phyloP scores from a whole-genome alignment of 2,329 filamentous ascomycete genomes.

The Zasmidium citrigriseum region DNA sequence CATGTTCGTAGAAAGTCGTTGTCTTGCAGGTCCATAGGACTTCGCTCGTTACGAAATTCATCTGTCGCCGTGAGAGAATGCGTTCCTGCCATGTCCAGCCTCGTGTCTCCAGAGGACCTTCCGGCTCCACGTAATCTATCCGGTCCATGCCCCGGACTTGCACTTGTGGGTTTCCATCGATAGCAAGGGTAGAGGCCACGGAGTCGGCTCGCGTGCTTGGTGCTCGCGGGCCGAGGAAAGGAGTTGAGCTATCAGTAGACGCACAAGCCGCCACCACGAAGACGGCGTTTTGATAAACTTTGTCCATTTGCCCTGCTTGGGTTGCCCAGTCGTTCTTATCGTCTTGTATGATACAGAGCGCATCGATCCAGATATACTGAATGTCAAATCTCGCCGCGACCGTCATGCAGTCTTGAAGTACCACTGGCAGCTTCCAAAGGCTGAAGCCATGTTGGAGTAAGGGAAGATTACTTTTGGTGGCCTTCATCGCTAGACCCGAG shows the following conservation, averaged over 20 bases:
- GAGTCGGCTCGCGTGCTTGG: not conserved
- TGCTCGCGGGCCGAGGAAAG: not conserved
- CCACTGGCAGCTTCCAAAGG: not conserved
- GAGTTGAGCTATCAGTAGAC: not conserved
- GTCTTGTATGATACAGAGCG: not conserved
- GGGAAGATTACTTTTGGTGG: not conserved
- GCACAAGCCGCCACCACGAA: not conserved
- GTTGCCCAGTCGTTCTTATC: not conserved
- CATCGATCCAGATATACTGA: not conserved
- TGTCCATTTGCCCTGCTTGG: not conserved
- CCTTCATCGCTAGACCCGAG: not conserved
- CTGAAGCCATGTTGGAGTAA: not conserved
- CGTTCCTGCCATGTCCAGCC: not conserved
- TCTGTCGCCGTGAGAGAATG: not conserved
- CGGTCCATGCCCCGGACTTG: not conserved
- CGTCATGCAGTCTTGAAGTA: not conserved
- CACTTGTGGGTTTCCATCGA: not conserved
- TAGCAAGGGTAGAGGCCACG: not conserved
- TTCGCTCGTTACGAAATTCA: not conserved
- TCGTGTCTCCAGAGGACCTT: not conserved
- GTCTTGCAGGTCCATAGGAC: not conserved
- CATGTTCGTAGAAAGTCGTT: not conserved
- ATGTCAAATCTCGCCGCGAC: not conserved
- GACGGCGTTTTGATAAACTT: slow-evolving; percentile 3
- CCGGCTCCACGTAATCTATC: not conserved